These are phyloP conservation scores for Trebouxia sp. DNA, from an alignment of 139 green algal species.

Conservation along the genomic window DNA sequence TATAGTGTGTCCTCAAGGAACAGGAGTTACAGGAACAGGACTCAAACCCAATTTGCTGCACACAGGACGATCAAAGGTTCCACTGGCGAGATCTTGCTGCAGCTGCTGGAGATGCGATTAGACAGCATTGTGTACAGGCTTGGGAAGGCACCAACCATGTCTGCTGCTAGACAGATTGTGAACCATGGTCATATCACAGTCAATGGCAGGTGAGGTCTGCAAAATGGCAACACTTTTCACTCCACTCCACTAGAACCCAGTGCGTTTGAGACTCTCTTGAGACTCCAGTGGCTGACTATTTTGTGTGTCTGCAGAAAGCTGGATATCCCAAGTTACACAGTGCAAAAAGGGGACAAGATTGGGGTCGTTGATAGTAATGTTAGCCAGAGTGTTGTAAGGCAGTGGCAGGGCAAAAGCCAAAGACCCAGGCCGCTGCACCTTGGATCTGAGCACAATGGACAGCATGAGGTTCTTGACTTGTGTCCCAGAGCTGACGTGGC, in stretches of 20 bases:
- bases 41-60: too few relatives aligned
- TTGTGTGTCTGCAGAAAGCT: too few relatives aligned
- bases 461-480: neutral
- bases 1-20: too few relatives aligned
- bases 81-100: conserved; percentile 48
- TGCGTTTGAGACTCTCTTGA: too few relatives aligned
- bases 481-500: conserved; percentile 23
- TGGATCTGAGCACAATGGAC: neutral
- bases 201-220: conserved; percentile 35
- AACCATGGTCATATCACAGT: conserved; percentile 43
- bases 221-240: neutral
- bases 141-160: conserved; percentile 46
- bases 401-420: too few relatives aligned
- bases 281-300: too few relatives aligned
- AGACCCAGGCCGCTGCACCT: neutral
- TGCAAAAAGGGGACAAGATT: too few relatives aligned
- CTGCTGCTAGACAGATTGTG: conserved; percentile 37
- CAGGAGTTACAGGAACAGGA: too few relatives aligned
- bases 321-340: too few relatives aligned
- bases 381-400: too few relatives aligned
- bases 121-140: conserved; percentile 50
- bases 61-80: conserved; percentile 40
- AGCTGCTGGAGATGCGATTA: conserved; percentile 52
- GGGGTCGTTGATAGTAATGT: too few relatives aligned
- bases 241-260: too few relatives aligned